Percentiles rank a stretch among this genome's conserved stretches.
phyloP scores from a whole-genome alignment of 208 protist species.

The Trypanosoma congolense region DNA sequence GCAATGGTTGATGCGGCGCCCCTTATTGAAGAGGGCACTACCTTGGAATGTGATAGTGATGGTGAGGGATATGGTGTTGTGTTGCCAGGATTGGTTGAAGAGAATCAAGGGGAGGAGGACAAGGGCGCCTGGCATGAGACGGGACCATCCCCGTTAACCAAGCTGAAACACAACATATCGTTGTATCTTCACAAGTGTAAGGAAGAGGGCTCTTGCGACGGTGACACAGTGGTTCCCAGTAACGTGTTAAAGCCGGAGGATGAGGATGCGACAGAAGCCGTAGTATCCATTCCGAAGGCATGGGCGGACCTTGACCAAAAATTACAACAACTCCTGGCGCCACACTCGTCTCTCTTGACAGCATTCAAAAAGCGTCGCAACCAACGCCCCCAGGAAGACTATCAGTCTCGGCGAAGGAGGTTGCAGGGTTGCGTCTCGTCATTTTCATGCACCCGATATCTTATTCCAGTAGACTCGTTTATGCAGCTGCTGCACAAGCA shows the following conservation, averaged over 20 bases:
- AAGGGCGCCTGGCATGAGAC: background rate
- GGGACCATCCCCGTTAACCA: background rate
- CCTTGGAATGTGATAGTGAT: conserved; percentile 74
- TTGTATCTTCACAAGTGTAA: conserved; percentile 33
- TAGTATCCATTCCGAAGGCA: conserved; percentile 9
- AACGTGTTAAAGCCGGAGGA: background rate
- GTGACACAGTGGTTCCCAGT: background rate
- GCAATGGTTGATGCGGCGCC: conserved; percentile 53
- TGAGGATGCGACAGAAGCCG: background rate
- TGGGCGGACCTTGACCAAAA: conserved; percentile 52
- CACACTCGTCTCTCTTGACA: conserved; percentile 44
- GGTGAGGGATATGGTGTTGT: conserved; percentile 80
- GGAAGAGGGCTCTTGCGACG: conserved; percentile 1
- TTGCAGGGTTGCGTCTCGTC: conserved; percentile 10
- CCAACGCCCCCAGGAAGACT: background rate
- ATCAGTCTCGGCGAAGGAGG: conserved; percentile 11
- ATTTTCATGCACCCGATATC: conserved; percentile 51
- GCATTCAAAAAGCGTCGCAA: conserved; percentile 23
- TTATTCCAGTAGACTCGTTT: conserved; percentile 50
- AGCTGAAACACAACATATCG: conserved; percentile 65
- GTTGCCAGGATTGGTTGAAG: conserved; percentile 21
- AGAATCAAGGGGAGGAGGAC: background rate
- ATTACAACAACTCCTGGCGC: conserved; percentile 29
- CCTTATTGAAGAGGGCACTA: conserved; percentile 52
- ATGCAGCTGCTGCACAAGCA: conserved; percentile 47